A percentile compares a stretch with the other conserved stretches of the same genome.
These are phyloP conservation scores for Actinomortierella wolfii DNA, from an alignment of 371 early-diverging fungal genomes.

Conservation along the genomic window DNA sequence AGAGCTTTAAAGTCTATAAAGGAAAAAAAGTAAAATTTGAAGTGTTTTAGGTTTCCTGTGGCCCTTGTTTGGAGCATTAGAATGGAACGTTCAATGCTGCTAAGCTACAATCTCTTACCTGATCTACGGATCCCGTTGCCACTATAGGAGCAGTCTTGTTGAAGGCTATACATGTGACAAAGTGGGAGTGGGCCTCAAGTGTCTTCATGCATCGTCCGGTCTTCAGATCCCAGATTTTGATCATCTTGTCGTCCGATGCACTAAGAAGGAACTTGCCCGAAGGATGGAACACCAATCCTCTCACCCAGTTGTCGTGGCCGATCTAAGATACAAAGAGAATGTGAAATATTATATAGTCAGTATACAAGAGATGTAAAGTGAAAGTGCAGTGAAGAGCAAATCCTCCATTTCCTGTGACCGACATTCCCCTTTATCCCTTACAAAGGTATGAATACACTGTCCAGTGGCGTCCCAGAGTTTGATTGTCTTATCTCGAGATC, in stretches of 20 bases:
- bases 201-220: conserved; percentile 83
- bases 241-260: conserved; percentile 86
- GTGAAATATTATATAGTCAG: neutral
- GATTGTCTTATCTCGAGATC: conserved; percentile 89
- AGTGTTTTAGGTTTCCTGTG: too few species aligned
- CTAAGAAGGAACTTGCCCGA: conserved; percentile 79
- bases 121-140: conserved; percentile 88
- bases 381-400: too few species aligned
- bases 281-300: conserved; percentile 82
- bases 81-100: neutral
- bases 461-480: conserved; percentile 84
- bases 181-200: conserved; percentile 86
- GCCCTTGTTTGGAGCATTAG: neutral
- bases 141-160: conserved; percentile 64
- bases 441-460: conserved; percentile 76
- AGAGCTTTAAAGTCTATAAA: conserved; percentile 36
- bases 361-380: neutral
- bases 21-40: neutral
- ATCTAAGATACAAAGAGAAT: conserved; percentile 48
- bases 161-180: conserved; percentile 84
- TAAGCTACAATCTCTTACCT: conserved; percentile 21
- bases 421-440: too few species aligned
- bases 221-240: conserved; percentile 88
- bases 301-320: conserved; percentile 97
- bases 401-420: too few species aligned